Conservation (phyloP, 2,329 filamentous ascomycete species). For the Diplocarpon mali region DNA sequence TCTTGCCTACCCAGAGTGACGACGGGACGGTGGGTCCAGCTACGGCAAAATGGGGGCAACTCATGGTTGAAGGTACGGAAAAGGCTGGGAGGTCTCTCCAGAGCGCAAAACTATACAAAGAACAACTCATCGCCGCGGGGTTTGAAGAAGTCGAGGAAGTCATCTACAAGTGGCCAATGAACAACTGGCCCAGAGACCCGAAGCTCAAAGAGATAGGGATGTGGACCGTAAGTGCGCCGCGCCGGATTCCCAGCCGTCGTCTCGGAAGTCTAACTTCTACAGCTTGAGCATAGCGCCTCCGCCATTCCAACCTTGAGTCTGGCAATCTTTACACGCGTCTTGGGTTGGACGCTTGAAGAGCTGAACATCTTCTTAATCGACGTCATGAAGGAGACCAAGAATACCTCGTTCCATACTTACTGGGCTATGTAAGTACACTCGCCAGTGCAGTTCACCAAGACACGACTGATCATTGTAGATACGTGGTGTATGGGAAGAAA, state of each 20-base stretch:
- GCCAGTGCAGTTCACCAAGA: no score
- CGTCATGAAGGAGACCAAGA: conserved; percentile 13
- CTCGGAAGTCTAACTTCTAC: not conserved
- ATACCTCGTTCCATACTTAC: conserved; percentile 17
- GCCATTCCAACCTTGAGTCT: conserved; percentile 13
- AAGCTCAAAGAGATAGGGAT: conserved; percentile 33
- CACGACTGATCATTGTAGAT: no score
- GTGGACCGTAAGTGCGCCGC: not conserved
- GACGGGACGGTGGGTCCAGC: not conserved
- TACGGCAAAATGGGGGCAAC: not conserved
- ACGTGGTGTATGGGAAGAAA: no score
- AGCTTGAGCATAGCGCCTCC: conserved; percentile 3
- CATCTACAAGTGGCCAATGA: conserved; percentile 36
- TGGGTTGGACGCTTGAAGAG: conserved; percentile 15
- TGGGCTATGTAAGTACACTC: conserved; percentile 7
- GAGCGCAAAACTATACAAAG: conserved; percentile 19
- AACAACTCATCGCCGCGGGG: conserved; percentile 28
- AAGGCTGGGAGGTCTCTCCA: conserved; percentile 1
- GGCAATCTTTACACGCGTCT: conserved; percentile 14
- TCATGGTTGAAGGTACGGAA: not conserved
- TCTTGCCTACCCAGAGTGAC: conserved; percentile 18
- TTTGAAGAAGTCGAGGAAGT: conserved; percentile 32
- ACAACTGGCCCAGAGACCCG: conserved; percentile 36
- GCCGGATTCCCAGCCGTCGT: not conserved
- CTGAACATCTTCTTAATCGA: conserved; percentile 15